These are phyloP conservation scores for Brettanomyces naardenensis DNA, from an alignment of 805 yeast species.

Conservation along the genomic window DNA sequence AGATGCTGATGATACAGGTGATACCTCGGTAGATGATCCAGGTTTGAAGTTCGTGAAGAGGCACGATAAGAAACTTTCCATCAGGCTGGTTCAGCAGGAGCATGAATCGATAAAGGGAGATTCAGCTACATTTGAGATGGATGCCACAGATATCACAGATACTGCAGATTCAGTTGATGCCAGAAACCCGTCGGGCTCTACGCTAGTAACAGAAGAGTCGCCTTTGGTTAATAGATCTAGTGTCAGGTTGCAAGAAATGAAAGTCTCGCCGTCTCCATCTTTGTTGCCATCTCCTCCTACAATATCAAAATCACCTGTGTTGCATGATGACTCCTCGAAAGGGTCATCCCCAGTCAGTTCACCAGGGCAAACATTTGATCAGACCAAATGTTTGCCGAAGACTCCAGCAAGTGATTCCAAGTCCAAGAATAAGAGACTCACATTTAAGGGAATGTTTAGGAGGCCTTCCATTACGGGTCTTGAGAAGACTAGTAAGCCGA, in stretches of 20 bases:
- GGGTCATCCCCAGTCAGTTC: too few relatives aligned
- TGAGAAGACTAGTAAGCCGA: background rate
- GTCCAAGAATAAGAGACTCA: slow-evolving; percentile 17
- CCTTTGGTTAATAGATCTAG: too few relatives aligned
- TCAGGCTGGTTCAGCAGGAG: slow-evolving; percentile 9
- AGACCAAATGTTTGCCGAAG: background rate
- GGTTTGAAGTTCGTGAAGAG: background rate
- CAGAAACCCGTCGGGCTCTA: too few relatives aligned
- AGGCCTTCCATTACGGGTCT: slow-evolving; percentile 7
- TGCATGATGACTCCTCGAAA: background rate
- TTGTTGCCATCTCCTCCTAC: slow-evolving; percentile 7
- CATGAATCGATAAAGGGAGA: too few relatives aligned
- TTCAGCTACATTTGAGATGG: too few relatives aligned
- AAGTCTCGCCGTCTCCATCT: slow-evolving; percentile 3
- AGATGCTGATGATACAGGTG: background rate
- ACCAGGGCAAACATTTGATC: too few relatives aligned
- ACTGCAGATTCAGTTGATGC: too few relatives aligned
- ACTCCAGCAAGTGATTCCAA: background rate
- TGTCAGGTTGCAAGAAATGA: background rate
- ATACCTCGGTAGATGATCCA: background rate
- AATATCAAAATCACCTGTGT: background rate
- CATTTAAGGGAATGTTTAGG: slow-evolving; percentile 23
- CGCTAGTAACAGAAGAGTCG: too few relatives aligned
- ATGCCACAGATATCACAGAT: too few relatives aligned
- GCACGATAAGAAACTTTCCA: slow-evolving; percentile 16